Conservation (phyloP, 495 filamentous ascomycete genomes). For the Neurospora hispaniola region DNA sequence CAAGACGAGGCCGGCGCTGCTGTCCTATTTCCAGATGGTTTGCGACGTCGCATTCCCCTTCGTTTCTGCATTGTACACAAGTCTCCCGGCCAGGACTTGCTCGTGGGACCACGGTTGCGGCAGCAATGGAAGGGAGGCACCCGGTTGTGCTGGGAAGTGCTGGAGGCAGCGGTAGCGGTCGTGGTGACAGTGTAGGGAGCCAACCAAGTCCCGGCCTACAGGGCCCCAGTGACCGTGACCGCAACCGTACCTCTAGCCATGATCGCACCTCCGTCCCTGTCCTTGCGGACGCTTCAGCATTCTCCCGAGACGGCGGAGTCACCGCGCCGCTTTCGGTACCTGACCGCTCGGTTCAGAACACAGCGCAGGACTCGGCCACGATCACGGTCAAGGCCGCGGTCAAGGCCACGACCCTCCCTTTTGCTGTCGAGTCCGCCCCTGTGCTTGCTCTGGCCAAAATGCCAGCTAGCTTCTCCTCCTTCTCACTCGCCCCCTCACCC, state of each 20-base stretch:
- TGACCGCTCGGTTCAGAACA: background rate
- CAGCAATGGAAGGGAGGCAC: background rate
- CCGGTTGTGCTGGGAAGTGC: background rate
- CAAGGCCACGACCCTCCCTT: background rate
- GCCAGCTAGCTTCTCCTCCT: background rate
- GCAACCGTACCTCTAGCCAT: background rate
- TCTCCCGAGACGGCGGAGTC: background rate
- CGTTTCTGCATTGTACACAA: background rate
- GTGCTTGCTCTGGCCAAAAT: background rate
- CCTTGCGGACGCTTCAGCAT: background rate
- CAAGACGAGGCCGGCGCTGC: background rate
- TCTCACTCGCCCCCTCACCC: constrained; percentile 27
- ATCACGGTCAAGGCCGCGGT: background rate
- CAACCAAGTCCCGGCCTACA: background rate
- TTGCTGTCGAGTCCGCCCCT: background rate
- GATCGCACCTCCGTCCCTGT: background rate
- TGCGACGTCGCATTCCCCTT: background rate
- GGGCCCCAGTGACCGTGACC: background rate
- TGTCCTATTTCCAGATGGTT: background rate
- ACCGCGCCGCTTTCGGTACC: background rate
- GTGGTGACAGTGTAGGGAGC: background rate
- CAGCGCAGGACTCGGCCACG: background rate
- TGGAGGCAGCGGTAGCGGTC: background rate
- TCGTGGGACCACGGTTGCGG: background rate
- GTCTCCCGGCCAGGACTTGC: background rate